Evolutionary conservation across 2,329 filamentous ascomycete species (phyloP).

Genomic region (Fusarium equiseti): DNA sequence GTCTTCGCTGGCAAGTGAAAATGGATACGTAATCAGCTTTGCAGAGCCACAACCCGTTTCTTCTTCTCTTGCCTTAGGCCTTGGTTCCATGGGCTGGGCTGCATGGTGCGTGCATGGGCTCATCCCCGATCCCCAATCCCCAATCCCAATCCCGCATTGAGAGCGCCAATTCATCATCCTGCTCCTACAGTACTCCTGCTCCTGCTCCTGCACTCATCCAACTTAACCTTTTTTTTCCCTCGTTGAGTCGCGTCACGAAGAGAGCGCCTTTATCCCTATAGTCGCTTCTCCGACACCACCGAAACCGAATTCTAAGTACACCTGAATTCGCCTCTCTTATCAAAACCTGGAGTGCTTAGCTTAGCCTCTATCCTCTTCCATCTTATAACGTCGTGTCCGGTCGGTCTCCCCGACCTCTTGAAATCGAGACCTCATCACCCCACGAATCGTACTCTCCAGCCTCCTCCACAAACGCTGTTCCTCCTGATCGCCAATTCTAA

Average conservation of each 20-base stretch:
- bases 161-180: constrained; percentile 39
- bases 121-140: constrained; percentile 7
- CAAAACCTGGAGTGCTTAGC: constrained; percentile 7
- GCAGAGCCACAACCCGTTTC: constrained; percentile 35
- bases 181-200: not conserved
- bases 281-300: constrained; percentile 11
- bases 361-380: constrained; percentile 18
- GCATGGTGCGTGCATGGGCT: not conserved
- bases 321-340: constrained; percentile 8
- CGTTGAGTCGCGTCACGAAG: constrained; percentile 28
- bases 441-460: constrained; percentile 41
- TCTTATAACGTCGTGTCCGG: constrained; percentile 31
- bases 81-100: constrained; percentile 23
- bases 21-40: constrained; percentile 42
- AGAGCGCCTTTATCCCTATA: constrained; percentile 22
- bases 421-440: constrained; percentile 36
- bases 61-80: constrained; percentile 25
- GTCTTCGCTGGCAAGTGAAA: constrained; percentile 35
- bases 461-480: constrained; percentile 35
- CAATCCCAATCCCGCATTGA: constrained; percentile 36
- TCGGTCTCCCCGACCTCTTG: constrained; percentile 43
- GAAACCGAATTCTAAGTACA: constrained; percentile 6
- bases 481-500: constrained; percentile 22
- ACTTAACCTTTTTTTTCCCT: constrained; percentile 8
- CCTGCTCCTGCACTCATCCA: constrained; percentile 22